phyloP scores from a whole-genome alignment of 371 early-diverging fungal genomes.

The Blakeslea trispora region DNA sequence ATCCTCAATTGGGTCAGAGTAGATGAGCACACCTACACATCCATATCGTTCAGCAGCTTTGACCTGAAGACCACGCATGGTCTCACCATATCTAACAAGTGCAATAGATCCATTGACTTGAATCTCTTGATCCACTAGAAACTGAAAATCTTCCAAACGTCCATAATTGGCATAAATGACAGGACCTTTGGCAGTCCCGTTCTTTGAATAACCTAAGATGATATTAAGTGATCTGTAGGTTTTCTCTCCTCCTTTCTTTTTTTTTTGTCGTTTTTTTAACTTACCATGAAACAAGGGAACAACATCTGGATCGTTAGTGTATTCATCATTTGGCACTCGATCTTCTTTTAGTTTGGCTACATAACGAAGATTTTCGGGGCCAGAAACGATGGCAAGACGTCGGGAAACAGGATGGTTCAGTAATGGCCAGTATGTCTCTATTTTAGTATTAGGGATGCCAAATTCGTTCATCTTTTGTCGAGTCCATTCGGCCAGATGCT shows the following conservation, averaged over 20 bases:
- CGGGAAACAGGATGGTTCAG: slow-evolving; percentile 60
- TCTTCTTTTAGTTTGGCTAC: slow-evolving; percentile 62
- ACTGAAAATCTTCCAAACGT: slow-evolving; percentile 59
- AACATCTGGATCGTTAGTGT: slow-evolving; percentile 46
- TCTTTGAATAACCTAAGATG: slow-evolving; percentile 49
- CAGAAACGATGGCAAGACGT: slow-evolving; percentile 59
- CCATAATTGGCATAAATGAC: slow-evolving; percentile 76
- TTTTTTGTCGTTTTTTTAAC: too few relatives aligned
- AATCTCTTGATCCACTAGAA: slow-evolving; percentile 51
- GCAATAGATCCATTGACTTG: slow-evolving; percentile 58
- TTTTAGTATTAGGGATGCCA: slow-evolving; percentile 54
- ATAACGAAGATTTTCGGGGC: slow-evolving; percentile 49
- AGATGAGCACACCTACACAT: slow-evolving; percentile 62
- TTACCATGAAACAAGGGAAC: slow-evolving; percentile 65
- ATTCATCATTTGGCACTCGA: slow-evolving; percentile 55
- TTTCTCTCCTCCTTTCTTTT: too few relatives aligned
- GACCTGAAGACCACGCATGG: slow-evolving; percentile 66
- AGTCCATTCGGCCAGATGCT: slow-evolving; percentile 60
- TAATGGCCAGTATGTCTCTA: slow-evolving; percentile 63
- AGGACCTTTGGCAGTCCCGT: slow-evolving; percentile 61
- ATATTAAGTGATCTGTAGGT: not conserved
- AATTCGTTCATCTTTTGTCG: slow-evolving; percentile 51
- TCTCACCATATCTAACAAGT: slow-evolving; percentile 62
- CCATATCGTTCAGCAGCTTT: slow-evolving; percentile 63
- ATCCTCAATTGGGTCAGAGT: slow-evolving; percentile 66